phyloP scores from a whole-genome alignment of 2,329 filamentous ascomycete genomes.

The Chaetomiaceae sp. region DNA sequence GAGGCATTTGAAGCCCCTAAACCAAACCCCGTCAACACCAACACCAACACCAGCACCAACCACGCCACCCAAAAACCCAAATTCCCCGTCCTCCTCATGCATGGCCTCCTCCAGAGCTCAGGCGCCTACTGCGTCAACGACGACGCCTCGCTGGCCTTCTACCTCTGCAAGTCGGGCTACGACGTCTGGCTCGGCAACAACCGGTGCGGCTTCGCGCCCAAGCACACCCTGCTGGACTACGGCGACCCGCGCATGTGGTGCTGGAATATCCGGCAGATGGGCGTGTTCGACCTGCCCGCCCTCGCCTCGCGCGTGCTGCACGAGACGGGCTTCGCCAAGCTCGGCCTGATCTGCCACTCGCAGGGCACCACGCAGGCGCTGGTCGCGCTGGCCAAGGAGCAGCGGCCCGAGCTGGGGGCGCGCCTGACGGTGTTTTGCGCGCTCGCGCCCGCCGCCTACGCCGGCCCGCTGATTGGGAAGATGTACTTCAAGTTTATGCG shows the following conservation, averaged over 20 bases:
- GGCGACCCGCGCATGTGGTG: conserved; percentile 89
- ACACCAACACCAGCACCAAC: too few species aligned
- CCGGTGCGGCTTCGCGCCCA: conserved; percentile 76
- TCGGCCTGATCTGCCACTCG: conserved; percentile 80
- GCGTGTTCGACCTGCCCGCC: conserved; percentile 79
- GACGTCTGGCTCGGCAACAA: conserved; percentile 97
- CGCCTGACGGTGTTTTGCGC: conserved; percentile 87
- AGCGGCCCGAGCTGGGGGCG: conserved; percentile 76
- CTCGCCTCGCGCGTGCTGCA: conserved; percentile 72
- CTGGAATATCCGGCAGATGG: conserved; percentile 95
- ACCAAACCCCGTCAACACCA: conserved; percentile 27
- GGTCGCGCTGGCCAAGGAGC: conserved; percentile 83
- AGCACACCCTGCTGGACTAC: conserved; percentile 66
- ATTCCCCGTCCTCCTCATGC: conserved; percentile 82
- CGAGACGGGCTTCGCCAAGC: conserved; percentile 77
- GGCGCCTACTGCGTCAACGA: conserved; percentile 89
- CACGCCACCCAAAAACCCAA: conserved; percentile 50
- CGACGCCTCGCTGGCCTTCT: conserved; percentile 85
- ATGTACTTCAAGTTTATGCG: conserved; percentile 92
- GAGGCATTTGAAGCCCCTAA: conserved; percentile 53
- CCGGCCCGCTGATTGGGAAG: conserved; percentile 78
- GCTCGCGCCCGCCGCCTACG: conserved; percentile 84
- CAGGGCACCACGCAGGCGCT: conserved; percentile 89
- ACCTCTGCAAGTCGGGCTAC: conserved; percentile 84
- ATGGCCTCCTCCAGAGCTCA: conserved; percentile 81